phyloP scores from a whole-genome alignment of 495 filamentous ascomycete species.

The Cercophora newfieldiana region DNA sequence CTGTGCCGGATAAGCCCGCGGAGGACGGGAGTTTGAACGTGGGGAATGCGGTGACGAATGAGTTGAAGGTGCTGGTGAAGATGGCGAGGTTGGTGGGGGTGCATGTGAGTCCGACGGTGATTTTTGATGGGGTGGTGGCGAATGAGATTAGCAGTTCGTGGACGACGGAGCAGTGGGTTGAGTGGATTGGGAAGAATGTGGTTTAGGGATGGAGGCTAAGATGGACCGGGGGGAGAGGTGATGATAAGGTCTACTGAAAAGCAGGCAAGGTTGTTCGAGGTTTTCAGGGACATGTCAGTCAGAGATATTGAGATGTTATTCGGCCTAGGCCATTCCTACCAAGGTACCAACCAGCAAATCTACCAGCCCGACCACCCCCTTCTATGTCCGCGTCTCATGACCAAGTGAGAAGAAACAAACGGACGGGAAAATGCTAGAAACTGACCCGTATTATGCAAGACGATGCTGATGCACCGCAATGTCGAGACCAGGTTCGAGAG shows the following conservation, averaged over 20 bases:
- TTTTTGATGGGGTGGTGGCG: slow-evolving; percentile 84
- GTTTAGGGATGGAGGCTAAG: slow-evolving; percentile 40
- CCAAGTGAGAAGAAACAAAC: slow-evolving; percentile 1
- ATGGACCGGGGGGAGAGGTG: background rate
- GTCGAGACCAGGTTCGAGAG: slow-evolving; percentile 7
- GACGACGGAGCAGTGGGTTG: slow-evolving; percentile 75
- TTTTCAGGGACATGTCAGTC: too few species aligned
- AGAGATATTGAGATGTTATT: background rate
- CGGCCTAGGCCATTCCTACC: background rate
- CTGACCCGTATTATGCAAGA: slow-evolving; percentile 1
- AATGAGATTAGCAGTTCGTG: slow-evolving; percentile 75
- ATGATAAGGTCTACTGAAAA: background rate
- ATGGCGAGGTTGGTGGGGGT: slow-evolving; percentile 73
- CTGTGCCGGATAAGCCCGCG: slow-evolving; percentile 60
- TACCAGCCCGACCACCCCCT: background rate
- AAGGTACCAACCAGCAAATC: background rate
- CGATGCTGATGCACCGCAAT: slow-evolving; percentile 3
- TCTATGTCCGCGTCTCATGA: slow-evolving; percentile 1
- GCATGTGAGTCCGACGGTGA: slow-evolving; percentile 86
- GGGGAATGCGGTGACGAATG: slow-evolving; percentile 79
- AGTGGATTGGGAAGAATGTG: slow-evolving; percentile 80
- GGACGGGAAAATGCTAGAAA: slow-evolving; percentile 6
- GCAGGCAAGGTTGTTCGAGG: background rate
- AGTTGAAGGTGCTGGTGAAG: slow-evolving; percentile 83
- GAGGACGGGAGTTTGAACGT: slow-evolving; percentile 66